These are phyloP conservation scores for Aspergillus ochraceus DNA, from an alignment of 2,329 filamentous ascomycete genomes.

Conservation along the genomic window DNA sequence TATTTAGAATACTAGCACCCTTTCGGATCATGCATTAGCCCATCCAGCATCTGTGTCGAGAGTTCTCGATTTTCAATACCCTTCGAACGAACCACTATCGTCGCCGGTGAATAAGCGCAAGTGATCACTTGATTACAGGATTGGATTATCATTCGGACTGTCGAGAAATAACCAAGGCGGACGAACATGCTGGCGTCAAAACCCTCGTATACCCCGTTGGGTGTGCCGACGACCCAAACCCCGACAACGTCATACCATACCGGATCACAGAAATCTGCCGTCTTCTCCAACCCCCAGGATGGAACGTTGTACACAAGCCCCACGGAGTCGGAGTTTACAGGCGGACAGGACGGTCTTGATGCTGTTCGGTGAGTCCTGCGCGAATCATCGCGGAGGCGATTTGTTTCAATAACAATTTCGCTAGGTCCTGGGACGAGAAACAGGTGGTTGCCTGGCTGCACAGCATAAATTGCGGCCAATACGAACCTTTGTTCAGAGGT, in stretches of 20 bases:
- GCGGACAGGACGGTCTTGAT: constrained; percentile 69
- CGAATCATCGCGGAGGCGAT: not conserved
- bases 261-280: constrained; percentile 28
- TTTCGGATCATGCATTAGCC: constrained; percentile 14
- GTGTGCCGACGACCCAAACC: constrained; percentile 34
- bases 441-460: constrained; percentile 87
- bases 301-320: constrained; percentile 67
- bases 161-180: not conserved
- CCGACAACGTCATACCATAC: constrained; percentile 34
- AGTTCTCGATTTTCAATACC: not conserved
- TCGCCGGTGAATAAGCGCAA: not conserved
- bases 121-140: not conserved
- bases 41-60: constrained; percentile 1
- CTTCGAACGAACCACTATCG: not conserved
- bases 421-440: constrained; percentile 81
- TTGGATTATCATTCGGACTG: not conserved
- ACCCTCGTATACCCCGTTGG: constrained; percentile 36
- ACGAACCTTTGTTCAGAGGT: constrained; percentile 83
- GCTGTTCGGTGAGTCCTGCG: constrained; percentile 61
- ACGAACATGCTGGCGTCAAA: constrained; percentile 45
- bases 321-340: constrained; percentile 90
- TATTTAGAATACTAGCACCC: not conserved
- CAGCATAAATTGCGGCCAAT: constrained; percentile 89
- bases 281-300: constrained; percentile 32
- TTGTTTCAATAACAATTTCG: constrained; percentile 10